Conservation (phyloP, 2,329 filamentous ascomycete species). For the Cladorrhinum sp. region DNA sequence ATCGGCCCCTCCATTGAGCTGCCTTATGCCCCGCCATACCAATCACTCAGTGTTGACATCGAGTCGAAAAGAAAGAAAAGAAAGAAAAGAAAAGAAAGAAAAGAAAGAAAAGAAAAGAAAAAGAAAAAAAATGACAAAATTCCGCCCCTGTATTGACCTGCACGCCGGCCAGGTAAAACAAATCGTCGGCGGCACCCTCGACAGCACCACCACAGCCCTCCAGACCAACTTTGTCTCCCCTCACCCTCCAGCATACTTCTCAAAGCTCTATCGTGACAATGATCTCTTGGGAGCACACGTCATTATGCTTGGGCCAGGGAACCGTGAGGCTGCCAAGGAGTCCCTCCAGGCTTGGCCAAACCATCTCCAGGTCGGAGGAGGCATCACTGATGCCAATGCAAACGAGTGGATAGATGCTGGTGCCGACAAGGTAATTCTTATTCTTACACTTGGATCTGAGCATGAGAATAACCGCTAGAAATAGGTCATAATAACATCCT, state of each 20-base stretch:
- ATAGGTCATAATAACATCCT: slow-evolving; percentile 97
- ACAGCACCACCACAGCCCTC: slow-evolving; percentile 61
- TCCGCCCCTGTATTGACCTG: slow-evolving; percentile 94
- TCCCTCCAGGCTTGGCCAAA: slow-evolving; percentile 75
- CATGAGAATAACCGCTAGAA: too few species aligned
- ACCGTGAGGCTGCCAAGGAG: slow-evolving; percentile 74
- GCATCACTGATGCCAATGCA: slow-evolving; percentile 83
- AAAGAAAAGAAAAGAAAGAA: too few species aligned
- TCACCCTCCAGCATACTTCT: slow-evolving; percentile 77
- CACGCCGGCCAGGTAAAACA: slow-evolving; percentile 98
- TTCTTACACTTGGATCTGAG: too few species aligned
- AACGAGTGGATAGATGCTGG: slow-evolving; percentile 80
- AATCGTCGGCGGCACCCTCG: slow-evolving; percentile 92
- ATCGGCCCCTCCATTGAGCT: slow-evolving; percentile 1
- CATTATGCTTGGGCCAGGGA: slow-evolving; percentile 91
- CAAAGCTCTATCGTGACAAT: slow-evolving; percentile 74
- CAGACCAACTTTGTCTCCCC: slow-evolving; percentile 92
- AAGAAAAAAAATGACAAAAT: slow-evolving; percentile 67
- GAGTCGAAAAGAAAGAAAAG: slow-evolving; percentile 10
- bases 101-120: not conserved
- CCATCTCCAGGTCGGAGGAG: slow-evolving; percentile 87
- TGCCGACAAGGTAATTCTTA: slow-evolving; percentile 87
- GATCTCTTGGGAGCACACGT: slow-evolving; percentile 79
- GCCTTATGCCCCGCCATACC: not conserved
- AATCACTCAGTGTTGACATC: too few species aligned